Evolutionary conservation across 805 yeast species (phyloP).

Genomic region (Kodamaea laetipori): DNA sequence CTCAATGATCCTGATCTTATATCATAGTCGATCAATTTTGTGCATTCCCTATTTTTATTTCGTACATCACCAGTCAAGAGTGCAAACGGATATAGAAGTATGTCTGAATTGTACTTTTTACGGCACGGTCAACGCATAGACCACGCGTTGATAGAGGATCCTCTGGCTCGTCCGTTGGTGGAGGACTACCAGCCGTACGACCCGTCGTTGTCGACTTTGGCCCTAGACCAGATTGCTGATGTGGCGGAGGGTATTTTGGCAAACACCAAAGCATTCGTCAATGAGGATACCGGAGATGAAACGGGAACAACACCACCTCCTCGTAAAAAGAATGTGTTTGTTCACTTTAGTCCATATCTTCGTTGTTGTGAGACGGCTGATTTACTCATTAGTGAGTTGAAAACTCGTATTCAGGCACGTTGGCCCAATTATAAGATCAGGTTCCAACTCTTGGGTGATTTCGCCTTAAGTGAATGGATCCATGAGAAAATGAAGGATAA

Average conservation of each 20-base stretch:
- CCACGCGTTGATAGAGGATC: slow-evolving; percentile 31
- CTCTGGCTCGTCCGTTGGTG: slow-evolving; percentile 28
- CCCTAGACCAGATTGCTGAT: slow-evolving; percentile 28
- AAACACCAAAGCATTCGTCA: slow-evolving; percentile 24
- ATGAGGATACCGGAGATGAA: slow-evolving; percentile 8
- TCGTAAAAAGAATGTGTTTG: slow-evolving; percentile 33
- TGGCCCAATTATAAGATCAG: slow-evolving; percentile 34
- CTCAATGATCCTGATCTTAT: no score
- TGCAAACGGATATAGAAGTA: not conserved
- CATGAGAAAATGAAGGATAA: slow-evolving; percentile 45
- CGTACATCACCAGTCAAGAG: not conserved
- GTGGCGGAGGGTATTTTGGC: slow-evolving; percentile 33
- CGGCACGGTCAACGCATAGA: slow-evolving; percentile 48
- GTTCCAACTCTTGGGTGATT: slow-evolving; percentile 45
- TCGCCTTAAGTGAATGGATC: slow-evolving; percentile 49
- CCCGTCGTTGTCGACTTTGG: slow-evolving; percentile 37
- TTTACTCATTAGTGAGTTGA: slow-evolving; percentile 33
- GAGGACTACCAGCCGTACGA: slow-evolving; percentile 36
- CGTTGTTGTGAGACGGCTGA: slow-evolving; percentile 49
- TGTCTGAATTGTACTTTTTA: slow-evolving; percentile 42
- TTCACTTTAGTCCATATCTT: slow-evolving; percentile 46
- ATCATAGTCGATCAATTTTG: no score
- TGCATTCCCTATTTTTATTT: no score
- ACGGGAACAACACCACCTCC: slow-evolving; percentile 18
- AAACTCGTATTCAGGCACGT: slow-evolving; percentile 21